Conservation (phyloP, 306 rosid genomes). For the Prunus mume region DNA sequence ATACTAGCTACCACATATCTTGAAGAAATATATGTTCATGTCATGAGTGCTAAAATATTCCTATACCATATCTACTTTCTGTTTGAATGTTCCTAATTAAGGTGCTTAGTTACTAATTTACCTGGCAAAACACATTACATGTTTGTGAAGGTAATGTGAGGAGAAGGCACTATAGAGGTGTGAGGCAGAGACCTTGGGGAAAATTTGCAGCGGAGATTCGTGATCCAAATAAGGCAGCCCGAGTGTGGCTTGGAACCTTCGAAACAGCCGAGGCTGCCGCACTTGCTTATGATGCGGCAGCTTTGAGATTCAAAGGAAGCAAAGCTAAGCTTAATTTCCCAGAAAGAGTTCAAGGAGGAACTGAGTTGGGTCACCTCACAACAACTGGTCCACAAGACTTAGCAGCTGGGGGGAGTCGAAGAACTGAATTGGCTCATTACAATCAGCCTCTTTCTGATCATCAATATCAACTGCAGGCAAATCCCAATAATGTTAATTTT, state of each 20-base stretch:
- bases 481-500: neutral
- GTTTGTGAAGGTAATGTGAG: conserved; percentile 33
- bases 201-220: conserved; percentile 83
- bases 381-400: neutral
- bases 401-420: neutral
- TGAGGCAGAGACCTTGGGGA: conserved; percentile 86
- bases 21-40: too few species aligned
- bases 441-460: neutral
- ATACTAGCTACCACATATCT: too few species aligned
- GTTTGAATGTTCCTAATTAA: neutral
- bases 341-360: conserved; percentile 56
- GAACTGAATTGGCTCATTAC: neutral
- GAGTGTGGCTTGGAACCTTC: conserved; percentile 85
- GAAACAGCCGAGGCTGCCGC: conserved; percentile 81
- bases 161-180: conserved; percentile 77
- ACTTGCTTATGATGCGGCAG: conserved; percentile 74
- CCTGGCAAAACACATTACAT: neutral
- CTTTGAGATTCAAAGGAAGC: conserved; percentile 79
- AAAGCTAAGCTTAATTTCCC: conserved; percentile 84
- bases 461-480: neutral
- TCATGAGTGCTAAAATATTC: too few species aligned
- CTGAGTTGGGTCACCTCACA: conserved; percentile 1
- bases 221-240: conserved; percentile 69
- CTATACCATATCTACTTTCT: too few species aligned
- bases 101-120: neutral